Base-by-base conservation (phyloP, 1,139 yeast genomes). In the Entelexis paramagnoliae region DNA sequence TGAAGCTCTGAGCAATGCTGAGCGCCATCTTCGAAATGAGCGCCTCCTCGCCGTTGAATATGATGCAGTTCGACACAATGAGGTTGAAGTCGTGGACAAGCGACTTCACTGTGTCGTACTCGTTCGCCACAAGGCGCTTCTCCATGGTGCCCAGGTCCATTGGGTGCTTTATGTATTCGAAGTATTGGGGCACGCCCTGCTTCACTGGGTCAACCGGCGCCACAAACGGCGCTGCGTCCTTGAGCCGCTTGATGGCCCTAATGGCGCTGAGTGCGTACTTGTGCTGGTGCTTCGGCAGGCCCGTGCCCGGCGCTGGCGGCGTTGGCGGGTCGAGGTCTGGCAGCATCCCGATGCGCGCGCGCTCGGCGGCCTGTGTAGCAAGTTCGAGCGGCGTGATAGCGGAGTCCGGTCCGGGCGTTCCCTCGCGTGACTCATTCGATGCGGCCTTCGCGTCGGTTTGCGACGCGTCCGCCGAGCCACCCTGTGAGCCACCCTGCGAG, bases 141-240 rank as follows among this genome's bases (percentile, higher is more conserved):
- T 93, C 98, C 60, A 91, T 85, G 2, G 97, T 88, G 6, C 89
- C 77, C 48, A 91, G 72, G 67, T 89, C 97, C 97, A 93, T 91
- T 39, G 99, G 99, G 60, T 84, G 74, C 57, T 78, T 76, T 61
- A 93, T 80, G 62, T 79, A 80, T 63, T 87, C 87, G 66, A 82
- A 86, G 66, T 91, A 91, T 55, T 85, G 80, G 3, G 98, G 99
- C 54, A 93, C 84, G 63, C 89, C 88, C 58, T 88, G 76, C 64
- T 86, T 87, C 51, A 85, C 81, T 4, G 78, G 83, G 64, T 91
- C 97, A 39, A 91, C 99, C 0, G 98, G 98, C 52, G 74, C 79
- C 48, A 86, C 64, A 65, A 91, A 91, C 3, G 98, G 98, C 26
- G 75, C 80, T 1, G 97, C 95, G 68, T 93, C 98, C 68, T 89